Percentiles rank a stretch among this genome's conserved stretches.
Evolutionary conservation across 768 basidiomycete genomes (phyloP).

Genomic region (Infundibulicybe gibba): DNA sequence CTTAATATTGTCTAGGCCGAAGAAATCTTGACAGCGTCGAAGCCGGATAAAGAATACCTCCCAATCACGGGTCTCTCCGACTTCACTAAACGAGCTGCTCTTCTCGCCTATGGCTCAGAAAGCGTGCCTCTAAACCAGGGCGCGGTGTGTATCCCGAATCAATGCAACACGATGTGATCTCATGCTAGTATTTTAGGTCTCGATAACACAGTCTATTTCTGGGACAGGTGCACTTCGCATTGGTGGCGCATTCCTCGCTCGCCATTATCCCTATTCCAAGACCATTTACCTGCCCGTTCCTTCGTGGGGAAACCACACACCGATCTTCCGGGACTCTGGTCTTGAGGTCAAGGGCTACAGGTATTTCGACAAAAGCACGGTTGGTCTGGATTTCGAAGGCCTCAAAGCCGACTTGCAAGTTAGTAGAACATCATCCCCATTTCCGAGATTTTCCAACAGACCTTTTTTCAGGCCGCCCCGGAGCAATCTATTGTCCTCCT

Average conservation of each 20-base stretch:
- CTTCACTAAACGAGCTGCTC: constrained; percentile 83
- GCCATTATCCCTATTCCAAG: constrained; percentile 84
- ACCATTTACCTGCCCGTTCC: constrained; percentile 89
- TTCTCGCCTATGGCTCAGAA: constrained; percentile 88
- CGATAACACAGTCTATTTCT: constrained; percentile 91
- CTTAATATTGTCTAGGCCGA: constrained; percentile 56
- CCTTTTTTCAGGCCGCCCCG: constrained; percentile 52
- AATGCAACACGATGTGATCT: background rate
- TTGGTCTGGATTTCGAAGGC: constrained; percentile 89
- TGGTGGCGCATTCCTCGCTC: constrained; percentile 87
- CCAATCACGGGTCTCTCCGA: constrained; percentile 89
- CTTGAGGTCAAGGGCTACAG: constrained; percentile 90
- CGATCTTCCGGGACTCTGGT: constrained; percentile 91
- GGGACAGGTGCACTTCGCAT: constrained; percentile 97
- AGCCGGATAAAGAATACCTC: constrained; percentile 92
- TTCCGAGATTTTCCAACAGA: background rate
- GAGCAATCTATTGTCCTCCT: constrained; percentile 83
- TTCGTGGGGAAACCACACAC: constrained; percentile 97
- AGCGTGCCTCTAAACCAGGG: constrained; percentile 68
- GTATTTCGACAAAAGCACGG: constrained; percentile 91
- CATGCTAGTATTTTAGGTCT: constrained; percentile 46
- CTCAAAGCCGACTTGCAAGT: constrained; percentile 87
- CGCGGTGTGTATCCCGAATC: constrained; percentile 47
- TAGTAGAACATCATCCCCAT: constrained; percentile 15
- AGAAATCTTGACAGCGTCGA: constrained; percentile 57